phyloP scores from a whole-genome alignment of 1,139 yeast genomes.

The Magnusiomyces starmeri region DNA sequence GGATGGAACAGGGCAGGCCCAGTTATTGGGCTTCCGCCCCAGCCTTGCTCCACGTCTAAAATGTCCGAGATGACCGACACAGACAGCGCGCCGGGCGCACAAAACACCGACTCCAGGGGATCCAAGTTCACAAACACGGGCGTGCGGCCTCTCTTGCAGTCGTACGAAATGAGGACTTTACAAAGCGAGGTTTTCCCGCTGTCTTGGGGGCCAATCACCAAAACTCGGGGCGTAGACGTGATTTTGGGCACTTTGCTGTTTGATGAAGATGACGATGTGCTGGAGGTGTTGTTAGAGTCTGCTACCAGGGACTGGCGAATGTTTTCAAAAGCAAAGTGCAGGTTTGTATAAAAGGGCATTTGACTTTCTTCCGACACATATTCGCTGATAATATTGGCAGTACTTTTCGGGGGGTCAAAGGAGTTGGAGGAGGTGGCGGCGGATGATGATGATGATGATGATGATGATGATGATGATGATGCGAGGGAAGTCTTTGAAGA shows the following conservation, averaged over 20 bases:
- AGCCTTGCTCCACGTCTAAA: conserved; percentile 73
- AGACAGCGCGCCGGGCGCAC: conserved; percentile 77
- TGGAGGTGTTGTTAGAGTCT: neutral
- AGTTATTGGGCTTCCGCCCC: conserved; percentile 83
- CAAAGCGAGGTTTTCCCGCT: conserved; percentile 75
- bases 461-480: no score
- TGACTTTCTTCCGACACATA: conserved; percentile 66
- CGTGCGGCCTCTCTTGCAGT: conserved; percentile 55
- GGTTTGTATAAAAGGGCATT: conserved; percentile 54
- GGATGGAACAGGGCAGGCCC: conserved; percentile 80
- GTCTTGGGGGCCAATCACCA: conserved; percentile 64
- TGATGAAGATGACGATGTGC: conserved; percentile 6
- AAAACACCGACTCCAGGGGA: conserved; percentile 70
- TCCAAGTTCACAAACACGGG: conserved; percentile 76
- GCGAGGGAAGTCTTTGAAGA: neutral
- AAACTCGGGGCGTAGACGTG: conserved; percentile 47
- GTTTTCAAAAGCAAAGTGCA: conserved; percentile 72
- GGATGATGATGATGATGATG: no score
- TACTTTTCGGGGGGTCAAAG: neutral
- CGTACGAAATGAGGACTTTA: conserved; percentile 67
- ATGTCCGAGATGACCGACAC: conserved; percentile 80
- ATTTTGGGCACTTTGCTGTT: conserved; percentile 10
- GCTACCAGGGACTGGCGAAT: conserved; percentile 38
- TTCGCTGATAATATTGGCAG: conserved; percentile 37
- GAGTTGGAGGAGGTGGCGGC: no score